Evolutionary conservation across 257 asterid genomes (phyloP), one percentile per base, ranked within the genome.

Genomic region (Dorcoceras hygrometricum): DNA sequence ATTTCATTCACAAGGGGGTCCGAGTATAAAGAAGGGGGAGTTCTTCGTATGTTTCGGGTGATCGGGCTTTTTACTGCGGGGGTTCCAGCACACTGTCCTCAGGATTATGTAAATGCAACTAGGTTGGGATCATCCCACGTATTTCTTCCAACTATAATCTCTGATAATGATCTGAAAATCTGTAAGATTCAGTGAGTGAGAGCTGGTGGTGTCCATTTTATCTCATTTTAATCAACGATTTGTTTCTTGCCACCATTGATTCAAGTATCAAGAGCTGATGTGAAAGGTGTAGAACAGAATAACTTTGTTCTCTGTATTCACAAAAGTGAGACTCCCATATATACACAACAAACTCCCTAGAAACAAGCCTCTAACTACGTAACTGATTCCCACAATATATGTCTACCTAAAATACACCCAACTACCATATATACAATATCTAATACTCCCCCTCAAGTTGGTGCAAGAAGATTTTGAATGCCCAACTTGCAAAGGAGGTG

Each of bases 101-200:
- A 77, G 23, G 93, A 86, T 63, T 86, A 86, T 67, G 84, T 79
- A 2, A 83, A 81, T 63, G 27, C 82, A 9, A 78, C 75, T 3
- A 70, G 82, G 65, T 66, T 86, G 75, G 88, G 80, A 62, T 57
- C 79, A 19, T 23, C 81, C 7, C 34, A 72, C 0, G 81, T 77
- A 0, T 83, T 65, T 57, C 60, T 60, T 0, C 66, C 67, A 11
- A 16, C 18, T 24, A 5, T 28, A 23, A 6, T 0, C 22, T 22
- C 75, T 1, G 10, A 10, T 36, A 31, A 72, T 6, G 66, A 20
- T 9, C 16, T 46, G 23, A 81, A 77, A 61, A 11, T 34, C 10
- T 11, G 68, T 55, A 79, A 75, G 71, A 16, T 19, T 5, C 27
- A 29, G 5, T 59, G 63, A 59, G 16, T 19, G 1, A 14, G 18